Base-by-base conservation (phyloP, 2,329 filamentous ascomycete genomes). In the Xylaria sp. region DNA sequence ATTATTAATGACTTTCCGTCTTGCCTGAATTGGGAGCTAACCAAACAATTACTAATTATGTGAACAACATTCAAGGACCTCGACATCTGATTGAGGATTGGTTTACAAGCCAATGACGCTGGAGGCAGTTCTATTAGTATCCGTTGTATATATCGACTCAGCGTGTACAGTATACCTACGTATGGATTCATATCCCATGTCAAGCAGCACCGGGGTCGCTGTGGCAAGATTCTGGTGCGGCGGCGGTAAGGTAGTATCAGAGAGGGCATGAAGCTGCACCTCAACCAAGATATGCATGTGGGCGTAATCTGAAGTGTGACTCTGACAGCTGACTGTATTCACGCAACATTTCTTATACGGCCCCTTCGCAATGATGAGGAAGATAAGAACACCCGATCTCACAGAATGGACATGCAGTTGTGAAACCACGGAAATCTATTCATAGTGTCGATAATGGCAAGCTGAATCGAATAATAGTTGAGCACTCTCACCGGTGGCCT, bases 351-450 rank as follows among this genome's bases (percentile, higher is more conserved):
- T 25, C 23, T 13, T 23, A 41, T 28, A 39, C 15, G 8, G 41
- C 37, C 37, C 18, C 18, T 44, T 46, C 12, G n/a, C 34, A 39
- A 41, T 44, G 51, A 37, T 44, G 25, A 34, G 15, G 46, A 20
- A 62, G 31, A 44, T 39, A 46, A 65, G 41, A 6, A 44, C 4
- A 25, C 10, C 6, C 20, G n/a, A 39, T n/a, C 52, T 64, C 52
- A 37, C 25, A n/a, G 44, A 31, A 4, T 48, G 25, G 41, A n/a
- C 18, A 15, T 55, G 28, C 20, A 61, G 54, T 37, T 55, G 28
- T 69, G 63, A 69, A 69, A 63, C 63, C 28, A 44, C 37, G 52
- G 23, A 44, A 59, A 39, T 69, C 54, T 65, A 64, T 64, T 69
- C 59, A 51, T 64, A 64, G 55, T 34, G 41, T 56, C 8, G 23